A percentile compares a stretch with the other conserved stretches of the same genome.
These are phyloP conservation scores for Kwoniella sp. DNA, from an alignment of 768 basidiomycete species.

Conservation along the genomic window DNA sequence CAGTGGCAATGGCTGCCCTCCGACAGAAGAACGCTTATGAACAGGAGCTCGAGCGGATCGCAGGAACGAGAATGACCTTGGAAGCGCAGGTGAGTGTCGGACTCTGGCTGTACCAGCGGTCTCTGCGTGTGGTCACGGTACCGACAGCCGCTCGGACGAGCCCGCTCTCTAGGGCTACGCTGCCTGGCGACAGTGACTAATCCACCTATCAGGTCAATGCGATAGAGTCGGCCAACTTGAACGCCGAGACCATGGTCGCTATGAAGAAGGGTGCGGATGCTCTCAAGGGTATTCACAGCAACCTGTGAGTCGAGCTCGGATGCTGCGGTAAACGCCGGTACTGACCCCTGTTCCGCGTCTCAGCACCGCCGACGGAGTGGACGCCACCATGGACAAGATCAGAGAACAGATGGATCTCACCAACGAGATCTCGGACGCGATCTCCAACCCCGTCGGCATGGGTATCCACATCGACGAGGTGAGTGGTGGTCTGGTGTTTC, in stretches of 20 bases:
- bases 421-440: conserved; percentile 83
- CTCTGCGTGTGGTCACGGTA: no score
- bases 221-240: conserved; percentile 93
- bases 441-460: conserved; percentile 65
- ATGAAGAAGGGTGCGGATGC: conserved; percentile 95
- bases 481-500: conserved; percentile 32
- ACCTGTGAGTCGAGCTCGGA: conserved; percentile 77
- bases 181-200: background rate
- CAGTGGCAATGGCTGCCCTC: conserved; percentile 83
- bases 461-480: conserved; percentile 70
- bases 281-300: conserved; percentile 80
- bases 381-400: conserved; percentile 78
- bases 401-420: conserved; percentile 87
- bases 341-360: background rate
- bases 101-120: background rate
- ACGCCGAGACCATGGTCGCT: conserved; percentile 91
- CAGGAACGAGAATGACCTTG: conserved; percentile 79
- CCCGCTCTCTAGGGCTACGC: background rate
- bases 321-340: background rate
- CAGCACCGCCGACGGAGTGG: conserved; percentile 83
- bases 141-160: no score
- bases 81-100: conserved; percentile 67
- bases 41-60: conserved; percentile 75
- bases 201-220: conserved; percentile 93
- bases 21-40: conserved; percentile 90